These are phyloP conservation scores for Dothidotthia symphoricarpi DNA, from an alignment of 2,329 filamentous ascomycete genomes.

Conservation along the genomic window DNA sequence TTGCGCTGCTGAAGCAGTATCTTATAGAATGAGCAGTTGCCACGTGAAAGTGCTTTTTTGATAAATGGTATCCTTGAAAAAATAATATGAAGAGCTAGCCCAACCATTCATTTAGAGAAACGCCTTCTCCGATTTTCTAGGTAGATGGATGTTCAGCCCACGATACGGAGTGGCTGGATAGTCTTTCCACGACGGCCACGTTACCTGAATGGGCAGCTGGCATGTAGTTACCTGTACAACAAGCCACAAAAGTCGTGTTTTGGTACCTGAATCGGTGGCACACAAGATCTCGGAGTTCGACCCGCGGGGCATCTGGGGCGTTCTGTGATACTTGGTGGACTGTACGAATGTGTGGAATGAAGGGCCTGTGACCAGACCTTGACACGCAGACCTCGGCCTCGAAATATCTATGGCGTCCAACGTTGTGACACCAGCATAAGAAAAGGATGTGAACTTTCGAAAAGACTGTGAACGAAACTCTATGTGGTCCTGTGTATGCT, in stretches of 20 bases:
- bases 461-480: too few relatives aligned
- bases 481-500: too few relatives aligned
- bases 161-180: conserved; percentile 21
- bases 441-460: too few relatives aligned
- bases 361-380: too few relatives aligned
- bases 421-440: too few relatives aligned
- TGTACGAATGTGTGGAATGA: too few relatives aligned
- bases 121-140: conserved; percentile 20
- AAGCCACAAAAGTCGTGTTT: conserved; percentile 15
- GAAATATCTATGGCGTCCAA: too few relatives aligned
- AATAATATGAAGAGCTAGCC: conserved; percentile 4
- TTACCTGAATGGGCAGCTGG: conserved; percentile 19
- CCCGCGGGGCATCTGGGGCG: conserved; percentile 4
- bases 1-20: conserved; percentile 27
- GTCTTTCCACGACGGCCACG: conserved; percentile 17
- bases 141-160: conserved; percentile 23
- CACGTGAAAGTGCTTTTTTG: conserved; percentile 17
- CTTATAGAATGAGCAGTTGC: conserved; percentile 29
- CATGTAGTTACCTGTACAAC: conserved; percentile 28
- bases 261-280: conserved; percentile 14
- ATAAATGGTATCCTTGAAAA: not conserved
- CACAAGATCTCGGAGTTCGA: conserved; percentile 9
- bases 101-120: conserved; percentile 18
- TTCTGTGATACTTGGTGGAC: conserved; percentile 7
- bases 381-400: too few relatives aligned